phyloP scores from a whole-genome alignment of 208 protist genomes.

The Wallacemonas sp. region DNA sequence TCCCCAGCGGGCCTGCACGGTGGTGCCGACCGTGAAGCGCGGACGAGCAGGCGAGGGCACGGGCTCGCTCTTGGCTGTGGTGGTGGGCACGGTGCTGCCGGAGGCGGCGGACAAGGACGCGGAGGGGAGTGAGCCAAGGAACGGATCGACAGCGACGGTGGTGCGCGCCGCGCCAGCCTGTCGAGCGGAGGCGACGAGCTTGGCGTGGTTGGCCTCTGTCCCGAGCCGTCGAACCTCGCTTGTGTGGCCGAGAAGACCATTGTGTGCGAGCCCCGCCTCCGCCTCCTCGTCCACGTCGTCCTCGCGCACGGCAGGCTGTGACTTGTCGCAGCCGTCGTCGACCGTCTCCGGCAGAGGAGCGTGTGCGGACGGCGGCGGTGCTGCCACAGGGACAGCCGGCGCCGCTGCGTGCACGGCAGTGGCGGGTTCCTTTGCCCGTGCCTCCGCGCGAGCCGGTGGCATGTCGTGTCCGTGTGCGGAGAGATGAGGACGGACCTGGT shows the following conservation, averaged over 20 bases:
- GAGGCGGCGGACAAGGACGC: too few species aligned
- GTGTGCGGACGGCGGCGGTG: too few species aligned
- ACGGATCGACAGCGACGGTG: conserved; percentile 27
- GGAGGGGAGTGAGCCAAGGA: conserved; percentile 10
- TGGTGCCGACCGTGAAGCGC: conserved; percentile 35
- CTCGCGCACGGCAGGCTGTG: conserved; percentile 4
- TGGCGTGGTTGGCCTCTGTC: not conserved
- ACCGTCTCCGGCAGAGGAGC: conserved; percentile 23
- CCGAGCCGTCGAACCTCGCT: not conserved
- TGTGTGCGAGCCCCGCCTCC: not conserved
- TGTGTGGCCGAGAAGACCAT: not conserved
- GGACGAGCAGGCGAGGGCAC: not conserved
- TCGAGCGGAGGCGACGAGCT: not conserved
- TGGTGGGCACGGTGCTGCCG: too few species aligned
- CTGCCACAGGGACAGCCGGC: too few species aligned
- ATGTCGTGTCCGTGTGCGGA: not conserved
- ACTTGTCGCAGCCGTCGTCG: conserved; percentile 24
- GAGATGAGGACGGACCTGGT: too few species aligned
- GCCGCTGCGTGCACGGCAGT: too few species aligned
- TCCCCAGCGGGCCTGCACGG: conserved; percentile 61
- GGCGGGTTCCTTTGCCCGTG: too few species aligned
- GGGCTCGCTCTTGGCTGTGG: too few species aligned
- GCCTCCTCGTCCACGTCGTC: not conserved
- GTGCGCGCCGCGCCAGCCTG: conserved; percentile 6
- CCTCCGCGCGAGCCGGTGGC: too few species aligned